phyloP scores from a whole-genome alignment of 345 rosid species.

The Dipteronia sinensis region DNA sequence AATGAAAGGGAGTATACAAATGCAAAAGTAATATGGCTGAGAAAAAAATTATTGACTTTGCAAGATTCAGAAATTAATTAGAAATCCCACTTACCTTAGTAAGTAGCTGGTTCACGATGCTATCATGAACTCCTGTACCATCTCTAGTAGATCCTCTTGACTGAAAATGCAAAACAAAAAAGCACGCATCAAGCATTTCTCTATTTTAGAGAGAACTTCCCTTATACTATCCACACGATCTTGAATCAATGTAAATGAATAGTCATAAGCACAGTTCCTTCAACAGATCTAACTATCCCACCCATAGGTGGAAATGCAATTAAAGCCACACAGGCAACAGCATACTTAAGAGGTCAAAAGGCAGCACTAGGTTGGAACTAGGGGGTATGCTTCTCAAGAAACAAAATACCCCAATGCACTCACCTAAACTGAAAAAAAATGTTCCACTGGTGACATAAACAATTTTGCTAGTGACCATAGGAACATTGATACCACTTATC shows the following conservation, averaged over 20 bases:
- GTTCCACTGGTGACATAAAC: neutral
- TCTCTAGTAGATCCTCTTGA: slow-evolving; percentile 97
- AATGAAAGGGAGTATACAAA: slow-evolving; percentile 2
- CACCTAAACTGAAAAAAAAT: neutral
- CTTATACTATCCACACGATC: slow-evolving; percentile 6
- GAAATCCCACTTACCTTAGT: slow-evolving; percentile 69
- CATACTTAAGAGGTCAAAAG: neutral
- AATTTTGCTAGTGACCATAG: neutral
- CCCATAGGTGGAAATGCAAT: slow-evolving; percentile 4
- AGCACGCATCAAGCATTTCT: slow-evolving; percentile 16
- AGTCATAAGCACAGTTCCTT: neutral
- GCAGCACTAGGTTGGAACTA: neutral
- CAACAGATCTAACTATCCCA: neutral
- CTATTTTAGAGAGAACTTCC: neutral
- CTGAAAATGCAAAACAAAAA: slow-evolving; percentile 42
- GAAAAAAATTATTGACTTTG: neutral
- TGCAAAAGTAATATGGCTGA: slow-evolving; percentile 13
- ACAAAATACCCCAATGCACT: neutral
- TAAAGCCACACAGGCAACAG: neutral
- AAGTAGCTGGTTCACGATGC: slow-evolving; percentile 96
- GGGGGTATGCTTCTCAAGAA: neutral
- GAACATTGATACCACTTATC: neutral
- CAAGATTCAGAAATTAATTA: slow-evolving; percentile 2
- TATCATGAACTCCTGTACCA: slow-evolving; percentile 98
- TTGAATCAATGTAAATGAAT: slow-evolving; percentile 4